phyloP scores from a whole-genome alignment of 2,329 filamentous ascomycete species.

The Periconia digitata region DNA sequence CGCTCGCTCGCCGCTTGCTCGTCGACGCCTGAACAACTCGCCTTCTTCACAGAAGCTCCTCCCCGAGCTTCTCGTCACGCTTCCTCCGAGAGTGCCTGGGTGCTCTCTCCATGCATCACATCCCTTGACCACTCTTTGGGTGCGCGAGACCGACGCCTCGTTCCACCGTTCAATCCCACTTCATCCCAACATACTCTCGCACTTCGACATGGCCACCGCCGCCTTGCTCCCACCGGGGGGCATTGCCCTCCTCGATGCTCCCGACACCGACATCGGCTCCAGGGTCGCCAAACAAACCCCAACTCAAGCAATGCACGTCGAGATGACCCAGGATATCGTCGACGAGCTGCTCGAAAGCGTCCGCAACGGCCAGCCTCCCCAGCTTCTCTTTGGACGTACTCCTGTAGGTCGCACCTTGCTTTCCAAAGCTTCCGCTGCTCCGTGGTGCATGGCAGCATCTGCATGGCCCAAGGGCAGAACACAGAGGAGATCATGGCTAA shows the following conservation, averaged over 20 bases:
- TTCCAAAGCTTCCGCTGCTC: constrained; percentile 7
- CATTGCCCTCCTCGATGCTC: constrained; percentile 44
- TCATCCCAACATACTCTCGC: constrained; percentile 11
- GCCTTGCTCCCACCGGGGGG: constrained; percentile 24
- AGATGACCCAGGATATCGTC: constrained; percentile 44
- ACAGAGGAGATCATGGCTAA: constrained; percentile 16
- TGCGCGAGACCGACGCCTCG: constrained; percentile 37
- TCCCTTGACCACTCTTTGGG: constrained; percentile 38
- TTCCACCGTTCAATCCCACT: constrained; percentile 16
- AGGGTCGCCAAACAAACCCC: constrained; percentile 32
- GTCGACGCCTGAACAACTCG: constrained; percentile 16
- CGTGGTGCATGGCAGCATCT: constrained; percentile 1
- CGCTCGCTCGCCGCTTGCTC: not conserved
- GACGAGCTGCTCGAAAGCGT: constrained; percentile 44
- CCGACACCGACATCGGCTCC: constrained; percentile 38
- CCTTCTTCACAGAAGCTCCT: constrained; percentile 28
- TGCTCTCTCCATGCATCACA: constrained; percentile 45
- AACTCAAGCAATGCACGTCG: constrained; percentile 45
- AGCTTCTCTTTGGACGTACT: constrained; percentile 43
- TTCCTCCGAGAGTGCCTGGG: constrained; percentile 33
- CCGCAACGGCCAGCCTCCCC: constrained; percentile 38
- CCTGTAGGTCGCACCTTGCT: constrained; percentile 38
- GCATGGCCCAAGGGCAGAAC: constrained; percentile 7
- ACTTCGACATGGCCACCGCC: constrained; percentile 31
- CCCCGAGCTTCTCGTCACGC: constrained; percentile 17